A percentile compares a stretch with the other conserved stretches of the same genome.
phyloP scores from a whole-genome alignment of 352 stramenopile species.

The Stephanocyclus meneghinianus region DNA sequence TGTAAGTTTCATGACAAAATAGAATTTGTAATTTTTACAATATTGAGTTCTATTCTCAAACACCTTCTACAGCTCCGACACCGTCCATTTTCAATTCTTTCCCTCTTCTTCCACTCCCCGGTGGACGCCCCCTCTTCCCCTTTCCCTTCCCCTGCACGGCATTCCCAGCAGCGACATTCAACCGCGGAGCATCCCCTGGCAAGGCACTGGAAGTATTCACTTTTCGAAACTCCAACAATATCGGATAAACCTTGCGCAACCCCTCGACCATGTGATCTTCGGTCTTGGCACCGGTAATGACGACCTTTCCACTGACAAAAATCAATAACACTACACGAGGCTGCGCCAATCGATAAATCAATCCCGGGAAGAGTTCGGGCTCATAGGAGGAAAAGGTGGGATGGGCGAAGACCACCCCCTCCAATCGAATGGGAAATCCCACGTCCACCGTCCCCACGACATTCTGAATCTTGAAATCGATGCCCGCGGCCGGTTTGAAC shows the following conservation, averaged over 20 bases:
- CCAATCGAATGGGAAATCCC: conserved; percentile 97
- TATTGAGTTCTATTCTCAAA: not conserved
- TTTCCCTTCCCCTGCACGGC: not conserved
- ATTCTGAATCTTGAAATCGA: conserved; percentile 90
- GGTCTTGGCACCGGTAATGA: conserved; percentile 84
- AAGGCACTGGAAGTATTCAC: conserved; percentile 22
- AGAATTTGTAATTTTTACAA: not conserved
- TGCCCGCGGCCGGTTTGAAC: conserved; percentile 62
- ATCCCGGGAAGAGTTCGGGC: conserved; percentile 98
- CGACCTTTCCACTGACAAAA: conserved; percentile 98
- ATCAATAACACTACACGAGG: conserved; percentile 99
- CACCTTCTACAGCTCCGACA: not conserved
- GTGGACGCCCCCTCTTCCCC: not conserved
- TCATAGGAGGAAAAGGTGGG: conserved; percentile 96
- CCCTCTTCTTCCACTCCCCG: not conserved
- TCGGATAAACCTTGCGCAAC: conserved; percentile 74
- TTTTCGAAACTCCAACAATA: conserved; percentile 79
- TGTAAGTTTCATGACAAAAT: not conserved
- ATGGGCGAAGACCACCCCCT: conserved; percentile 96
- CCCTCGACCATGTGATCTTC: conserved; percentile 66
- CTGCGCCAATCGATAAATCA: conserved; percentile 97
- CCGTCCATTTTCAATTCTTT: conserved; percentile 6
- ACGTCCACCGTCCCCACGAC: conserved; percentile 97
- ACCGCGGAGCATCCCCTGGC: not conserved
- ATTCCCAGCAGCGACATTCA: not conserved